Percentiles rank a stretch among this genome's conserved stretches.
Evolutionary conservation across 2,329 filamentous ascomycete genomes (phyloP).

Genomic region (Xylaria arbuscula): DNA sequence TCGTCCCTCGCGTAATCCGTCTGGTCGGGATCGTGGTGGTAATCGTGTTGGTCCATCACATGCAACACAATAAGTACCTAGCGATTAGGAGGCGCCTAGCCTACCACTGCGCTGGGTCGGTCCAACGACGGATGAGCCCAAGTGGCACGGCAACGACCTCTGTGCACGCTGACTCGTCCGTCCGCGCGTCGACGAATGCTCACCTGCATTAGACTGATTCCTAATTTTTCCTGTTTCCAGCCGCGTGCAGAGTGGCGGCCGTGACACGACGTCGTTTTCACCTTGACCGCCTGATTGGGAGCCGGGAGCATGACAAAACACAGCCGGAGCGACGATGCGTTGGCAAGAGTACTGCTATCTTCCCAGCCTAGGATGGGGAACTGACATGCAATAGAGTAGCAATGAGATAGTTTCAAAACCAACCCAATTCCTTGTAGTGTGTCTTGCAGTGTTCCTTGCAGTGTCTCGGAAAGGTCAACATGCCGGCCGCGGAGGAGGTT

Average conservation of each 20-base stretch:
- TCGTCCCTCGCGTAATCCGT: conserved; percentile 33
- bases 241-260: conserved; percentile 23
- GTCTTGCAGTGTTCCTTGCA: no score
- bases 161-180: conserved; percentile 30
- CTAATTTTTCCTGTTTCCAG: conserved; percentile 27
- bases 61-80: conserved; percentile 29
- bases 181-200: conserved; percentile 17
- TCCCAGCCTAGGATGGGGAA: background rate
- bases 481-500: conserved; percentile 7
- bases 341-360: background rate
- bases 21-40: conserved; percentile 32
- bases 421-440: background rate
- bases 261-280: conserved; percentile 6
- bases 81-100: conserved; percentile 27
- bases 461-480: background rate
- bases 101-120: conserved; percentile 35
- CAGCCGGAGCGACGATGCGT: background rate
- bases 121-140: conserved; percentile 3
- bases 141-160: conserved; percentile 19
- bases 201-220: conserved; percentile 35
- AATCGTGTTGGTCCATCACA: conserved; percentile 31
- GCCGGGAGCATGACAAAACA: background rate
- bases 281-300: conserved; percentile 27
- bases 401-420: background rate
- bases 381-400: background rate